A percentile compares a stretch with the other conserved stretches of the same genome.
Evolutionary conservation across 768 basidiomycete genomes (phyloP).

Genomic region (Mycena vitilis): DNA sequence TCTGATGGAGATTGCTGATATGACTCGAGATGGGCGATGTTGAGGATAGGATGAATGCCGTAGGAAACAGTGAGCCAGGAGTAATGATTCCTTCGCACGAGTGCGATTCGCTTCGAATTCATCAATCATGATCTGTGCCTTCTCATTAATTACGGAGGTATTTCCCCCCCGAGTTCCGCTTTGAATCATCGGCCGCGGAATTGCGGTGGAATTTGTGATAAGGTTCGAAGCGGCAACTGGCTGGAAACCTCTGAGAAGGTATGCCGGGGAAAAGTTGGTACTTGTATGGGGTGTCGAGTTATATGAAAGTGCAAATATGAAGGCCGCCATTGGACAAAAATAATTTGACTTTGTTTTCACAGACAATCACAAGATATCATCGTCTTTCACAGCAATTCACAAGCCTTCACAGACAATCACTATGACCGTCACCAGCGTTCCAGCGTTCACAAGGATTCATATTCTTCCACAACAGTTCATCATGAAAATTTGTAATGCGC

Average conservation of each 20-base stretch:
- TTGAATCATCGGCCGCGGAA: not conserved
- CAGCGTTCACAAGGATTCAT: too few relatives aligned
- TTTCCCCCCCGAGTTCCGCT: not conserved
- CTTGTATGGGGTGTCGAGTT: constrained; percentile 9
- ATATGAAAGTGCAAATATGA: not conserved
- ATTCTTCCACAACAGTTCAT: too few relatives aligned
- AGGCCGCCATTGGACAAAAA: too few relatives aligned
- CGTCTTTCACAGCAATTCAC: too few relatives aligned
- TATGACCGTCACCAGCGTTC: too few relatives aligned
- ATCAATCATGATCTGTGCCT: constrained; percentile 13
- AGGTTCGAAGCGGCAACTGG: not conserved
- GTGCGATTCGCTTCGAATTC: constrained; percentile 8
- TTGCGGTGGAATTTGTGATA: not conserved
- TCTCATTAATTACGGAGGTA: constrained; percentile 3
- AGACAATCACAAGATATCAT: too few relatives aligned
- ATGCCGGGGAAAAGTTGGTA: not conserved
- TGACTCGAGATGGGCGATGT: constrained; percentile 36
- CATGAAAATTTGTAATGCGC: too few relatives aligned
- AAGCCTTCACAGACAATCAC: too few relatives aligned
- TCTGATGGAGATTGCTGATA: constrained; percentile 32
- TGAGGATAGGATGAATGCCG: constrained; percentile 36
- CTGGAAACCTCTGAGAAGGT: not conserved
- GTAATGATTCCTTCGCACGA: constrained; percentile 4
- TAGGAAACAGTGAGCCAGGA: constrained; percentile 34
- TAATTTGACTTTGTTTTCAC: too few relatives aligned